A percentile compares a stretch with the other conserved stretches of the same genome.
Evolutionary conservation across 1,139 yeast species (phyloP).

Genomic region (Lodderomyces pseudojiufengensis): DNA sequence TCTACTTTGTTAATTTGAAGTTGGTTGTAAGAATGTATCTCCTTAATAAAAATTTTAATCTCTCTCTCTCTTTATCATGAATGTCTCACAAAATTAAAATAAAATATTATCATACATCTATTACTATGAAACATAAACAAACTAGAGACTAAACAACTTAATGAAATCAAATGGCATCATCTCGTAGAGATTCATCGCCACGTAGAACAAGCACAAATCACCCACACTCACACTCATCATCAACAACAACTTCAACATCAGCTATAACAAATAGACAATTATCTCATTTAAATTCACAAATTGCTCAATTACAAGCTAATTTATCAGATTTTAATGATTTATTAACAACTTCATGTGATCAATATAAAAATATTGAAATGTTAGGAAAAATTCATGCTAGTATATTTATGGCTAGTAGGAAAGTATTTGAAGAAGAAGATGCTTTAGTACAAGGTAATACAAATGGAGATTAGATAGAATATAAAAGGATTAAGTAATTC

Average conservation of each 20-base stretch:
- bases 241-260: constrained; percentile 5
- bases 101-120: too few species aligned
- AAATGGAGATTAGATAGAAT: too few species aligned
- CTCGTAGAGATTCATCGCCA: background rate
- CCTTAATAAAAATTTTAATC: too few species aligned
- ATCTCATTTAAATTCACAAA: constrained; percentile 58
- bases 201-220: background rate
- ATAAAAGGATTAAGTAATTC: too few species aligned
- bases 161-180: background rate
- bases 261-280: constrained; percentile 43
- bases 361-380: constrained; percentile 52
- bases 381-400: constrained; percentile 63
- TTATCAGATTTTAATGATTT: constrained; percentile 54
- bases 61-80: too few species aligned
- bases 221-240: background rate
- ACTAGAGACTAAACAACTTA: background rate
- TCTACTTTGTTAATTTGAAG: too few species aligned
- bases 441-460: too few species aligned
- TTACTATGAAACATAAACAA: constrained; percentile 3
- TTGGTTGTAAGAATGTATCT: too few species aligned
- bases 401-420: constrained; percentile 60
- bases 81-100: too few species aligned
- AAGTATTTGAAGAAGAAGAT: constrained; percentile 53
- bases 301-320: constrained; percentile 60
- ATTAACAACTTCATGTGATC: constrained; percentile 51